phyloP scores from a whole-genome alignment of 306 rosid genomes.

The Rosa multiflora region DNA sequence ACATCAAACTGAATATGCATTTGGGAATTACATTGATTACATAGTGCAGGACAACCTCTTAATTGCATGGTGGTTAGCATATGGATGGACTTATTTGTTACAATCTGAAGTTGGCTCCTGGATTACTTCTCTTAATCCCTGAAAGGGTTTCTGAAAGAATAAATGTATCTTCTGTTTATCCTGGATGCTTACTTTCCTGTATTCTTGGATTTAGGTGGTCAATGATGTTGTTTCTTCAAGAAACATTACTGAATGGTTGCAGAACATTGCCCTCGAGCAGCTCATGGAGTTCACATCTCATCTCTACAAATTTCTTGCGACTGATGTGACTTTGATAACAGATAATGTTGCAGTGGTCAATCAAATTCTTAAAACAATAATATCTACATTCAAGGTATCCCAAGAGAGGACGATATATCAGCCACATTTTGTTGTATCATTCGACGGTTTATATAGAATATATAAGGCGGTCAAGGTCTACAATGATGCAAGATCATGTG shows the following conservation, averaged over 20 bases:
- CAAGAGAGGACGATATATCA: conserved; percentile 64
- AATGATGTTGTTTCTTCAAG: conserved; percentile 53
- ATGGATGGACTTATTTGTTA: not conserved
- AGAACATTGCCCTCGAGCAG: conserved; percentile 76
- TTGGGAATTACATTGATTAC: not conserved
- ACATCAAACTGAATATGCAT: not conserved
- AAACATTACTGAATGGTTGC: conserved; percentile 73
- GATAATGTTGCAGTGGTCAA: conserved; percentile 44
- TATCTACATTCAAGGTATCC: conserved; percentile 54
- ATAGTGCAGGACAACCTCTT: not conserved
- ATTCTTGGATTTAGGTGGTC: conserved; percentile 57
- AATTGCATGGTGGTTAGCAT: not conserved
- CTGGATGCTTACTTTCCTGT: conserved; percentile 11
- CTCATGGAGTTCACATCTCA: conserved; percentile 65
- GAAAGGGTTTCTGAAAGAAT: not conserved
- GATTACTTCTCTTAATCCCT: not conserved
- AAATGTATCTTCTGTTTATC: not conserved
- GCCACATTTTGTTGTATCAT: conserved; percentile 74
- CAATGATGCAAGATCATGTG: conserved; percentile 27
- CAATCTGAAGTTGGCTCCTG: not conserved
- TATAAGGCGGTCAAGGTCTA: conserved; percentile 38
- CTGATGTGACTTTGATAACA: conserved; percentile 38
- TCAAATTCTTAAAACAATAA: conserved; percentile 51
- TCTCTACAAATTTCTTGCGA: conserved; percentile 49
- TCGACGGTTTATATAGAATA: conserved; percentile 60